Percentiles rank a stretch among this genome's conserved stretches.
These are phyloP conservation scores for Pseudogymnoascus sp. DNA, from an alignment of 2,329 filamentous ascomycete species.

Conservation along the genomic window DNA sequence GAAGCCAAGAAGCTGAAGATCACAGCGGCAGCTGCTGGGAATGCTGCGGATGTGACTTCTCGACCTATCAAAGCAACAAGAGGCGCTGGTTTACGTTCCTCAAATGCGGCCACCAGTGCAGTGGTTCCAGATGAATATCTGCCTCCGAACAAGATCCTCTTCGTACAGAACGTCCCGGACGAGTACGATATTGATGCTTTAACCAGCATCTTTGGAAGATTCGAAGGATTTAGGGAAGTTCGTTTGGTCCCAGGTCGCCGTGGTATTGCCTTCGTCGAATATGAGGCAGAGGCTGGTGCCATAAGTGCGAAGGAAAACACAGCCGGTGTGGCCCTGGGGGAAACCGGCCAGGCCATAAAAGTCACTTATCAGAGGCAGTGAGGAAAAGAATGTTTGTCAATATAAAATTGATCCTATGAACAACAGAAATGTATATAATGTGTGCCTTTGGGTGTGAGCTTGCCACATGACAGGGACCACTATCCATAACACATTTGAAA, in stretches of 20 bases:
- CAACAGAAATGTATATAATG: neutral
- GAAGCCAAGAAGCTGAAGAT: conserved; percentile 70
- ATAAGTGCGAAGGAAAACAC: conserved; percentile 93
- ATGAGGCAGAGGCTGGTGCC: conserved; percentile 80
- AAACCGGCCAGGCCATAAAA: conserved; percentile 70
- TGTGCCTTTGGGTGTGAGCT: neutral
- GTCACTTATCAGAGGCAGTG: conserved; percentile 93
- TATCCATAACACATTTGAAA: neutral
- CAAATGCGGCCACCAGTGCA: conserved; percentile 55
- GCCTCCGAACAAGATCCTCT: conserved; percentile 93
- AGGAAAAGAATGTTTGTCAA: neutral
- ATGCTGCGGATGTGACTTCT: conserved; percentile 37
- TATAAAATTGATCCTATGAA: neutral
- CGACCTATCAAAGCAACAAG: conserved; percentile 63
- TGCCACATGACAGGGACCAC: neutral
- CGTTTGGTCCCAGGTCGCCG: conserved; percentile 76
- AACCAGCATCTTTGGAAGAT: conserved; percentile 73
- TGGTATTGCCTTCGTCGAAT: conserved; percentile 94
- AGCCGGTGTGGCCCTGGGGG: conserved; percentile 71
- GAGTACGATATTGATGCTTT: conserved; percentile 76
- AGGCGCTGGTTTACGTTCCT: conserved; percentile 68
- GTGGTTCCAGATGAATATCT: conserved; percentile 96
- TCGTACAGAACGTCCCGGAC: conserved; percentile 85
- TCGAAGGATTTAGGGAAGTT: conserved; percentile 91
- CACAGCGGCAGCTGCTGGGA: conserved; percentile 33